Conservation (phyloP, 1,284 basidiomycete species). For the Xanthoconium separans region DNA sequence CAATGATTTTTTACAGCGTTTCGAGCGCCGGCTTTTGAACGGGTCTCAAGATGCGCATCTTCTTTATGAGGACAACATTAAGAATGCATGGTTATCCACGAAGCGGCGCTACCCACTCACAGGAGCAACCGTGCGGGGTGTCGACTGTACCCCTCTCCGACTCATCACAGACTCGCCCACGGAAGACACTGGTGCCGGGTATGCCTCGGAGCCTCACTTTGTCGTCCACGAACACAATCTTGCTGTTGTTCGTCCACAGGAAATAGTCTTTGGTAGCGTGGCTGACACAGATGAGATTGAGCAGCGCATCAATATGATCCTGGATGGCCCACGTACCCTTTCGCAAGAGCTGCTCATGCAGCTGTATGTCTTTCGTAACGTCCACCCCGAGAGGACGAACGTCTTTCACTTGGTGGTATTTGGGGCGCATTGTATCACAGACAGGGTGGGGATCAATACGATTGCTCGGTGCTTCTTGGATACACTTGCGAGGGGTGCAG, state of each 20-base stretch:
- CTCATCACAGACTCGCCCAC: background rate
- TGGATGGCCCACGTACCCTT: conserved; percentile 14
- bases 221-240: background rate
- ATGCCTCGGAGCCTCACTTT: background rate
- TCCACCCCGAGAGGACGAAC: background rate
- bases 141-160: background rate
- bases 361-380: conserved; percentile 12
- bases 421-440: conserved; percentile 17
- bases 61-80: conserved; percentile 16
- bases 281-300: conserved; percentile 11
- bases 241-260: background rate
- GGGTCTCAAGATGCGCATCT: background rate
- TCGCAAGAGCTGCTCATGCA: conserved; percentile 16
- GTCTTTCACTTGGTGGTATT: conserved; percentile 18
- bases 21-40: conserved; percentile 9
- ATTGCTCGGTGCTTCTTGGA: conserved; percentile 40
- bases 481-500: conserved; percentile 31
- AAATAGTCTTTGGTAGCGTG: conserved; percentile 9
- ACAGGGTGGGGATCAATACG: background rate
- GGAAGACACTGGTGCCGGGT: background rate
- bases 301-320: background rate
- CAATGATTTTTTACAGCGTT: conserved; percentile 8
- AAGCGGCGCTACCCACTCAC: conserved; percentile 21
- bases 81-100: conserved; percentile 18
- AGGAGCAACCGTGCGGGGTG: conserved; percentile 12